A percentile compares a stretch with the other conserved stretches of the same genome.
Evolutionary conservation across 1,284 basidiomycete species (phyloP).

Genomic region (Ceratobasidium sp.): DNA sequence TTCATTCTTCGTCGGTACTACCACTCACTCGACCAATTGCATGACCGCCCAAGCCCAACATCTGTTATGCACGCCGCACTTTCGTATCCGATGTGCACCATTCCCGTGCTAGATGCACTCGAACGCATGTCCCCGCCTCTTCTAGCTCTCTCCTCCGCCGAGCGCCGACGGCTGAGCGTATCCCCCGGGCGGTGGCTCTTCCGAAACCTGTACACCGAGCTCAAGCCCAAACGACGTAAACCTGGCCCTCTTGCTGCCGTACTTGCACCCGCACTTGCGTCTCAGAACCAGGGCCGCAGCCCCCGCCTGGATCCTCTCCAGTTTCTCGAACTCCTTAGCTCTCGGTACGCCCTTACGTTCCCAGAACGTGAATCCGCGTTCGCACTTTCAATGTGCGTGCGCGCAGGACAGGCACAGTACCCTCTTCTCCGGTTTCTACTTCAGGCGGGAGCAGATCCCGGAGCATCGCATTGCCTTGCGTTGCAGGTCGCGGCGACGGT

Average conservation of each 20-base stretch:
- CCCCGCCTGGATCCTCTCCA: slow-evolving; percentile 13
- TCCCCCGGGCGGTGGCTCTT: slow-evolving; percentile 36
- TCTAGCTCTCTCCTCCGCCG: slow-evolving; percentile 5
- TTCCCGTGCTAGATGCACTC: slow-evolving; percentile 1
- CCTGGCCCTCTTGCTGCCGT: slow-evolving; percentile 3
- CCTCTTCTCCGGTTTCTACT: slow-evolving; percentile 77
- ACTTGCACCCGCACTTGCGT: not conserved
- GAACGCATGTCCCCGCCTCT: slow-evolving; percentile 29
- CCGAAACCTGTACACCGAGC: slow-evolving; percentile 24
- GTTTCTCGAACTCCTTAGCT: slow-evolving; percentile 20
- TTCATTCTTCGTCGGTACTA: slow-evolving; percentile 14
- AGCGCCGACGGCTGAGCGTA: not conserved
- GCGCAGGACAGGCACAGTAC: slow-evolving; percentile 26
- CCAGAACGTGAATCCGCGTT: slow-evolving; percentile 34
- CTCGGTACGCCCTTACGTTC: slow-evolving; percentile 18
- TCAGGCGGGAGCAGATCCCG: slow-evolving; percentile 74
- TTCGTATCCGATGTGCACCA: slow-evolving; percentile 40
- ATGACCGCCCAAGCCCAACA: not conserved
- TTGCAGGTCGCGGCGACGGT: slow-evolving; percentile 79
- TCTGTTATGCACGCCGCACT: slow-evolving; percentile 28
- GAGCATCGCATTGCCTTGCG: slow-evolving; percentile 67
- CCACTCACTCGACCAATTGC: not conserved
- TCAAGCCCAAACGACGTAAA: slow-evolving; percentile 28
- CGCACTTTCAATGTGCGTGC: slow-evolving; percentile 32
- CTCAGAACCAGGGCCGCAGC: not conserved